Base-by-base conservation (phyloP, 192 early-diverging fungal species). In the Backusella mclennaniae region DNA sequence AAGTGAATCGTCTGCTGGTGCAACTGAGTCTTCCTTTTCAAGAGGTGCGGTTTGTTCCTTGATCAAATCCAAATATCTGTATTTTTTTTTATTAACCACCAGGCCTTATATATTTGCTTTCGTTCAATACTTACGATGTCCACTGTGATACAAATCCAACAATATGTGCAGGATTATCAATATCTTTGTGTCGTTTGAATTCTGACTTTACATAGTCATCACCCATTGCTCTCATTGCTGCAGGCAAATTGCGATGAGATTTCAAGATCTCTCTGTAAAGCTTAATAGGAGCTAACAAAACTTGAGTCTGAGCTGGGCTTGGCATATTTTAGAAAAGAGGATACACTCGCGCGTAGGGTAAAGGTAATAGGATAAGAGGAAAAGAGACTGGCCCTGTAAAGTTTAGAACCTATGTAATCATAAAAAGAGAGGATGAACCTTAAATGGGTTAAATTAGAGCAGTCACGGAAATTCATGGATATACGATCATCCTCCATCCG, bases 201-300 rank as follows among this genome's bases (percentile, higher is more conserved):
- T 90, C 89, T 8, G 89, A 76, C 76, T 88, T 90, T 70, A 90
- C 89, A 78, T 90, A 90, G 31, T 85, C 86, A 66, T 90, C 87
- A 11, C 89, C 89, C n/a, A 90, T 68, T 35, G 80, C 77, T 9
- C 89, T 85, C 76, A 87, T 83, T 46, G 85, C 77, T 15, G 80
- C 72, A 21, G 89, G 89, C 8, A 90, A 59, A 31, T 77, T 66
- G 2, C 89, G 80, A 73, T 90, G 89, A 2, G 73, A 75, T 8
- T 87, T 80, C 19, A 90, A 82, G 77, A 90, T 88, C 59, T 84
- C 80, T 7, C 84, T 83, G 72, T 90, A 90, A 35, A 90, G 83
- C 17, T 73, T 68, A 66, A 90, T 44, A 31, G 89, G 89, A 21
- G 89, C 85, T 72, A 84, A 74, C 29, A 90, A 76, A 0, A 82